Evolutionary conservation across 305 asterid genomes (phyloP).

Genomic region (Fraxinus floribunda): DNA sequence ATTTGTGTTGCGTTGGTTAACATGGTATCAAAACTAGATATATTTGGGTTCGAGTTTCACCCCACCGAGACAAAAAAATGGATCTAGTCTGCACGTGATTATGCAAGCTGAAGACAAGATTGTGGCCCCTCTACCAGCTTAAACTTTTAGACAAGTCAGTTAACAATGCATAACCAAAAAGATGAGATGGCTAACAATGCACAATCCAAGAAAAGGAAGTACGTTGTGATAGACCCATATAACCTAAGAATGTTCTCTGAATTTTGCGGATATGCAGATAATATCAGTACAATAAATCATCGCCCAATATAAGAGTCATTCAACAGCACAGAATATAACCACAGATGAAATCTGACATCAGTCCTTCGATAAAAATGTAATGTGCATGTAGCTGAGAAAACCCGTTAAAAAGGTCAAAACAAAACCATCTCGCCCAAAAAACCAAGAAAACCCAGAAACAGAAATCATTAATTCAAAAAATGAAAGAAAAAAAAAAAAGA

Average conservation of each 20-base stretch:
- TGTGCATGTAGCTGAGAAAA: background rate
- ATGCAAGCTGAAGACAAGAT: background rate
- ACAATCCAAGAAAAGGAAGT: background rate
- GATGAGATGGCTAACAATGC: background rate
- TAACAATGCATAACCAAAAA: background rate
- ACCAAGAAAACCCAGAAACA: background rate
- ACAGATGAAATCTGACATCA: background rate
- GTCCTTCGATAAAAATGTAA: background rate
- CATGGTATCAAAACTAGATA: background rate
- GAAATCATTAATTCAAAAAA: background rate
- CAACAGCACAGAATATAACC: background rate
- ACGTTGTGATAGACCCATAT: background rate
- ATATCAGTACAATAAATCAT: background rate
- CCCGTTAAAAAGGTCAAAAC: background rate
- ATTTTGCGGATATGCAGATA: background rate
- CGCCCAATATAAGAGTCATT: background rate
- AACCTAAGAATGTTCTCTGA: background rate
- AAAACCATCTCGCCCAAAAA: background rate
- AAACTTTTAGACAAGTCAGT: background rate
- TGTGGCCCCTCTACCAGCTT: background rate
- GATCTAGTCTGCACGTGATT: background rate
- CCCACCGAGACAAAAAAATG: background rate
- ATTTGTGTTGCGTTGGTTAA: background rate
- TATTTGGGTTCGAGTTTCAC: background rate
- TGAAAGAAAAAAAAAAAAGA: background rate